A percentile compares a stretch with the other conserved stretches of the same genome.
These are phyloP conservation scores for Fallopia convolvulus DNA, from an alignment of 148 eudicot species.

Conservation along the genomic window DNA sequence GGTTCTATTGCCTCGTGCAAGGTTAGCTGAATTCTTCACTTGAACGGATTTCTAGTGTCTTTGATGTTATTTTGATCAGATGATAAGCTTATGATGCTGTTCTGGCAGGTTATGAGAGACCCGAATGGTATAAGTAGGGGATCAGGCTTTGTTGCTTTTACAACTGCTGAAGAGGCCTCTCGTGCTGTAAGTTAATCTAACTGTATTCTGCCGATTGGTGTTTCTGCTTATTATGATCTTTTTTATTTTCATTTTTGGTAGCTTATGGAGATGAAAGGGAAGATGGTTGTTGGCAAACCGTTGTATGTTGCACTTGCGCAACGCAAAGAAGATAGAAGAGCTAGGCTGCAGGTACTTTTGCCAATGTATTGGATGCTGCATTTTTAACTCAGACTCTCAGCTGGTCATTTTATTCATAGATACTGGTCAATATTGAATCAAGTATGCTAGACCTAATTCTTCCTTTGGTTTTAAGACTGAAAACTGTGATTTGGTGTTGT, in stretches of 20 bases:
- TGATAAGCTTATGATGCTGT: background rate
- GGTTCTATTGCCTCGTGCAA: slow-evolving; percentile 83
- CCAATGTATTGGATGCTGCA: background rate
- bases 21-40: slow-evolving; percentile 30
- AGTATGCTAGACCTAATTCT: background rate
- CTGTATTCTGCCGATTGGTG: background rate
- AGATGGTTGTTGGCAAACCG: slow-evolving; percentile 72
- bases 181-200: slow-evolving; percentile 59
- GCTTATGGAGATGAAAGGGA: slow-evolving; percentile 86
- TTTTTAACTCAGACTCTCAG: background rate
- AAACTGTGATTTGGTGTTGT: background rate
- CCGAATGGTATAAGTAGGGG: slow-evolving; percentile 79
- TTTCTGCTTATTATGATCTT: background rate
- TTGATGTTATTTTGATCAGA: slow-evolving; percentile 12
- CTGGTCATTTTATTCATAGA: too few relatives aligned
- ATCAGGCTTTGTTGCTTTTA: slow-evolving; percentile 89
- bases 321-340: slow-evolving; percentile 85
- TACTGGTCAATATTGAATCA: background rate
- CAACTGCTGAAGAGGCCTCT: slow-evolving; percentile 84
- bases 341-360: slow-evolving; percentile 53
- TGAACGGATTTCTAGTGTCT: background rate
- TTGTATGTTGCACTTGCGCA: slow-evolving; percentile 94
- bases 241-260: slow-evolving; percentile 12
- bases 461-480: background rate
- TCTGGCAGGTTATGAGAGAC: slow-evolving; percentile 74